Percentiles rank a stretch among this genome's conserved stretches.
These are phyloP conservation scores for Ogataea corticis DNA, from an alignment of 805 yeast species.

Conservation along the genomic window DNA sequence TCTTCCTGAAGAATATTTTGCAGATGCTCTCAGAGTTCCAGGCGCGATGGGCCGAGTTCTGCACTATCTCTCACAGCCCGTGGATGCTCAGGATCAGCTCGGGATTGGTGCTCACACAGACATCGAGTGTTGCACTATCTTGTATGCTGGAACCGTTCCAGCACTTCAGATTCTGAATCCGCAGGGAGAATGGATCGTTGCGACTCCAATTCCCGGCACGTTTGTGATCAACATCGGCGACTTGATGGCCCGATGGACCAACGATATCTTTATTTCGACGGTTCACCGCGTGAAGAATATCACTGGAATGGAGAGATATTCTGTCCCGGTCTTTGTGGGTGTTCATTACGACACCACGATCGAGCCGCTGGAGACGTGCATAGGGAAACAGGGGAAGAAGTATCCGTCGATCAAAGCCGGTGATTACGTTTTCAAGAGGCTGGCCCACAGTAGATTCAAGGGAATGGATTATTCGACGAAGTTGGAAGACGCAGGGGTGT, in stretches of 20 bases:
- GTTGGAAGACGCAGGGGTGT: slow-evolving; percentile 15
- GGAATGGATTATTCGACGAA: slow-evolving; percentile 7
- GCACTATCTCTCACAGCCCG: slow-evolving; percentile 35
- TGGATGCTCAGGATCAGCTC: slow-evolving; percentile 26
- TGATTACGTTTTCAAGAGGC: slow-evolving; percentile 18
- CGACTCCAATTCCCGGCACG: slow-evolving; percentile 34
- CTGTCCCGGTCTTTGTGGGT: slow-evolving; percentile 29
- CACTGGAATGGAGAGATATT: slow-evolving; percentile 27
- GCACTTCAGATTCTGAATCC: slow-evolving; percentile 38
- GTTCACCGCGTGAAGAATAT: slow-evolving; percentile 38
- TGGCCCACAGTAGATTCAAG: slow-evolving; percentile 17
- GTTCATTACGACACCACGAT: slow-evolving; percentile 22
- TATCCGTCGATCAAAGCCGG: slow-evolving; percentile 19
- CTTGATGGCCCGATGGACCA: slow-evolving; percentile 35
- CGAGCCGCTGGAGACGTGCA: slow-evolving; percentile 25
- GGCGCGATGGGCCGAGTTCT: slow-evolving; percentile 33
- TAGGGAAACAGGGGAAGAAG: slow-evolving; percentile 16
- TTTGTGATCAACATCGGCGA: slow-evolving; percentile 42
- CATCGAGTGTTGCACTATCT: slow-evolving; percentile 34
- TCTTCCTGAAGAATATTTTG: slow-evolving; percentile 30
- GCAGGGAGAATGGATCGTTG: slow-evolving; percentile 36
- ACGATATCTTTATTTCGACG: slow-evolving; percentile 37
- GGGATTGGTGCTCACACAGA: slow-evolving; percentile 41
- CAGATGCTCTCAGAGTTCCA: slow-evolving; percentile 25
- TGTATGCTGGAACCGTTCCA: slow-evolving; percentile 33